These are phyloP conservation scores for Colletotrichum higginsianum DNA, from an alignment of 2,329 filamentous ascomycete species.

Conservation along the genomic window DNA sequence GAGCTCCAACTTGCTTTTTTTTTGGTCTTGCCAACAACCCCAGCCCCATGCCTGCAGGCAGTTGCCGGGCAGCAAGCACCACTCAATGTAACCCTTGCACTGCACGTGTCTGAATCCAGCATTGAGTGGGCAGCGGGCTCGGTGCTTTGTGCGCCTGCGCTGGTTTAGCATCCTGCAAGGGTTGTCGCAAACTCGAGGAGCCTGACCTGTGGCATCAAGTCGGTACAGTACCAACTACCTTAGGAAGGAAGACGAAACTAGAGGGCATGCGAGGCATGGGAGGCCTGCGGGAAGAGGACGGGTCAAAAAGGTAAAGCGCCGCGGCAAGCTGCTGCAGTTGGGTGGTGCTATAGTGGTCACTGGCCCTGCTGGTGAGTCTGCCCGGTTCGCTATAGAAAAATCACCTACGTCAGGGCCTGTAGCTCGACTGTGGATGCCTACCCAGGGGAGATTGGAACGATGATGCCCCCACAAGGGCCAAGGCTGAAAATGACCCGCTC, in stretches of 20 bases:
- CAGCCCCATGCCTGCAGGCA: slow-evolving; percentile 10
- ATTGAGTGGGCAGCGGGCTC: too few species aligned
- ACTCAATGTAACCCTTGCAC: background rate
- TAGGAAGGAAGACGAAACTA: background rate
- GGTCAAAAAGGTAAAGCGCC: background rate
- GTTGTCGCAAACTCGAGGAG: background rate
- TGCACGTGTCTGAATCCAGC: too few species aligned
- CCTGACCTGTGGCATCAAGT: background rate
- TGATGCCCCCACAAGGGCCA: slow-evolving; percentile 39
- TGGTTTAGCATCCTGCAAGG: background rate
- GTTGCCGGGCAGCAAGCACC: background rate
- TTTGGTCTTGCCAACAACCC: slow-evolving; percentile 11
- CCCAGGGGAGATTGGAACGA: slow-evolving; percentile 33
- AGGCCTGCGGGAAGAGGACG: slow-evolving; percentile 2
- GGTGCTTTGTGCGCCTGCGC: background rate
- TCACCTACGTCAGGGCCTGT: slow-evolving; percentile 40
- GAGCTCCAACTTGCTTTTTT: slow-evolving; percentile 10
- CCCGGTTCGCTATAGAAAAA: slow-evolving; percentile 20
- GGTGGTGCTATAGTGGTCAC: background rate
- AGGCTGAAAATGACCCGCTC: slow-evolving; percentile 21
- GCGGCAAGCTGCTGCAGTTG: slow-evolving; percentile 1
- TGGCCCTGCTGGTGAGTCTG: background rate
- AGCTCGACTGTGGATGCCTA: slow-evolving; percentile 1
- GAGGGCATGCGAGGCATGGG: slow-evolving; percentile 14
- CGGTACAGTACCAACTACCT: background rate